phyloP scores from a whole-genome alignment of 352 stramenopile genomes.

The Globisporangium nodosum region DNA sequence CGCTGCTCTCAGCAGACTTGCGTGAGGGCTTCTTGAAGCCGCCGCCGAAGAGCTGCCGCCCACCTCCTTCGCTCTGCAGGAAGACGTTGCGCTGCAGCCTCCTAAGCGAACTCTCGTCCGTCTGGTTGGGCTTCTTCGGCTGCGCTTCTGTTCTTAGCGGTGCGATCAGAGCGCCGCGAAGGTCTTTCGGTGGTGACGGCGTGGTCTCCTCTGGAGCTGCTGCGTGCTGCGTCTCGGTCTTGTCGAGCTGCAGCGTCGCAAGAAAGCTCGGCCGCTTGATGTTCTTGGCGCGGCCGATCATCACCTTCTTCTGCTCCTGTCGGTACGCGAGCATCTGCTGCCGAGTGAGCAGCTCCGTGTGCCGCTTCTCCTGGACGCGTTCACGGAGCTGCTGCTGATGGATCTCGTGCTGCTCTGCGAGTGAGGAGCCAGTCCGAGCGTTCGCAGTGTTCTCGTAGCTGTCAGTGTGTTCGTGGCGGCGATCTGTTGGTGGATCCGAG shows the following conservation, averaged over 20 bases:
- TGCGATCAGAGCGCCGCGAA: too few relatives aligned
- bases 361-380: constrained; percentile 12
- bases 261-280: constrained; percentile 24
- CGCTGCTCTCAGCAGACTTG: not conserved
- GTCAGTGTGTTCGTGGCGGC: not conserved
- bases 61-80: constrained; percentile 12
- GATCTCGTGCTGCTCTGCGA: constrained; percentile 1
- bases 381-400: constrained; percentile 9
- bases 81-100: constrained; percentile 12
- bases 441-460: not conserved
- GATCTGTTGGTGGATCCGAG: not conserved
- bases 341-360: constrained; percentile 9
- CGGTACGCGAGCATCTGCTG: constrained; percentile 16
- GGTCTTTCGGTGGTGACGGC: not conserved
- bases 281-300: constrained; percentile 6
- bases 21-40: constrained; percentile 18
- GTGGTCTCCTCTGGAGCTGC: not conserved
- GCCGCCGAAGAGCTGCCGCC: constrained; percentile 26
- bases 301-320: constrained; percentile 16
- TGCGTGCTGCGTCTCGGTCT: not conserved
- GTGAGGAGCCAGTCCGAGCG: not conserved
- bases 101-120: constrained; percentile 1
- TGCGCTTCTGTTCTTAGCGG: not conserved
- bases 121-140: not conserved
- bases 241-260: constrained; percentile 23